These are phyloP conservation scores for Boletus sp. DNA, from an alignment of 768 basidiomycete genomes.

Conservation along the genomic window DNA sequence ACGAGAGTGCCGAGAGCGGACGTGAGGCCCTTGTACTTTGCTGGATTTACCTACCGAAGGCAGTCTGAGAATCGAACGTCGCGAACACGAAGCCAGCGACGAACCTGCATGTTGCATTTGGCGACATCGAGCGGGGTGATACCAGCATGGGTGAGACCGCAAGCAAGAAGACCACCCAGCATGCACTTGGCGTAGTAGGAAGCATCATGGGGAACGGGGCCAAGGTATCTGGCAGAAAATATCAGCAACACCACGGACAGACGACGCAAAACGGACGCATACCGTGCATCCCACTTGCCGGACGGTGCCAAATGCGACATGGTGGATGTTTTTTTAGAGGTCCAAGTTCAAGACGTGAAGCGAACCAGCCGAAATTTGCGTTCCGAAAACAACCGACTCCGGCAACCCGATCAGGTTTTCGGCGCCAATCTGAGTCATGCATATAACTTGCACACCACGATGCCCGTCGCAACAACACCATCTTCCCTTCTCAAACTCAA, in stretches of 20 bases:
- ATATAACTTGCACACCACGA: not conserved
- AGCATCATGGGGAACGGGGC: slow-evolving; percentile 10
- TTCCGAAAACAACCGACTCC: slow-evolving; percentile 8
- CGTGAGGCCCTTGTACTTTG: slow-evolving; percentile 67
- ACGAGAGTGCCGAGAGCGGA: slow-evolving; percentile 60
- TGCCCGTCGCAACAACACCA: slow-evolving; percentile 6
- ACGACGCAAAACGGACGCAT: not conserved
- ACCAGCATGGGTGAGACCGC: slow-evolving; percentile 6
- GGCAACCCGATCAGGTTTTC: not conserved
- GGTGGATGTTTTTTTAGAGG: no score
- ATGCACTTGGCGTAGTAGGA: slow-evolving; percentile 11
- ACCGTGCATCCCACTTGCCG: slow-evolving; percentile 18
- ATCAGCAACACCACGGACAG: not conserved
- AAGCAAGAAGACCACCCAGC: slow-evolving; percentile 9
- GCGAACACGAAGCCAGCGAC: not conserved
- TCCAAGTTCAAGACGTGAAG: no score
- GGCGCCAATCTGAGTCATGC: not conserved
- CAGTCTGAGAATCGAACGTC: no score
- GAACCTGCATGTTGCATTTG: slow-evolving; percentile 10
- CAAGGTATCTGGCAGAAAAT: slow-evolving; percentile 5
- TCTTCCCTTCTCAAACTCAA: slow-evolving; percentile 10
- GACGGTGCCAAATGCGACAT: slow-evolving; percentile 18
- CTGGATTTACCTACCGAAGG: slow-evolving; percentile 59
- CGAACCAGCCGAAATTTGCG: not conserved
- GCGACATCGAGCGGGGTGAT: slow-evolving; percentile 8